A percentile compares a stretch with the other conserved stretches of the same genome.
Conservation (phyloP, 2,329 filamentous ascomycete species). For the Fusarium coicis region DNA sequence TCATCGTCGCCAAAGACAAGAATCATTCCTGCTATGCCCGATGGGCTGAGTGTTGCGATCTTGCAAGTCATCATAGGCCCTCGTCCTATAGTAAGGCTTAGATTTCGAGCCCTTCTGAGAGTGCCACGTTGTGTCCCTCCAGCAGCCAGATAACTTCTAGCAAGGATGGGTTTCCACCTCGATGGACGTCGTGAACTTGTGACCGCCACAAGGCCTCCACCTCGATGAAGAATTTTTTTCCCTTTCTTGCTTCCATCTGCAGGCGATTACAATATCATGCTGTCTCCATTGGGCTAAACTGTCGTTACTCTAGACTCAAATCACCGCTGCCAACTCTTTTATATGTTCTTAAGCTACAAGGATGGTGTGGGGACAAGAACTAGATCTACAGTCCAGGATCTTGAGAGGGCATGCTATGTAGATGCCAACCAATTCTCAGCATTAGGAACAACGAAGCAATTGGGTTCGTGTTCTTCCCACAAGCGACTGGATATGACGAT, state of each 20-base stretch:
- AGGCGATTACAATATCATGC: constrained; percentile 16
- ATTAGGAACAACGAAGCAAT: constrained; percentile 5
- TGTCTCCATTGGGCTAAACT: constrained; percentile 16
- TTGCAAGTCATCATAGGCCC: constrained; percentile 18
- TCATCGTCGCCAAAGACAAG: not conserved
- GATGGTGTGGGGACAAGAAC: constrained; percentile 36
- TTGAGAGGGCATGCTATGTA: constrained; percentile 21
- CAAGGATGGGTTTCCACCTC: constrained; percentile 41
- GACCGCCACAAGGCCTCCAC: constrained; percentile 43
- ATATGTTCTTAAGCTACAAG: constrained; percentile 22
- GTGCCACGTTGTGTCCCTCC: constrained; percentile 41
- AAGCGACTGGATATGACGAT: constrained; percentile 7
- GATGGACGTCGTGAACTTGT: constrained; percentile 34
- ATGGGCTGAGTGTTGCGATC: constrained; percentile 22
- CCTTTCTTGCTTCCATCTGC: constrained; percentile 22
- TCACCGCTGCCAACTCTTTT: constrained; percentile 25
- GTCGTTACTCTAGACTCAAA: constrained; percentile 22
- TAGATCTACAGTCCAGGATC: constrained; percentile 45
- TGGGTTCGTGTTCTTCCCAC: constrained; percentile 1
- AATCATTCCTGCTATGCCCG: constrained; percentile 13
- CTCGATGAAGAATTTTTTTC: constrained; percentile 39
- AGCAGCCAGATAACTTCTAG: constrained; percentile 28
- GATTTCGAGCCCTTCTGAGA: constrained; percentile 31
- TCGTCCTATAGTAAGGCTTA: constrained; percentile 34
- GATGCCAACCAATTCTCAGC: constrained; percentile 9